phyloP scores from a whole-genome alignment of 2,329 filamentous ascomycete genomes.

The Sphaerulina vaccinii region DNA sequence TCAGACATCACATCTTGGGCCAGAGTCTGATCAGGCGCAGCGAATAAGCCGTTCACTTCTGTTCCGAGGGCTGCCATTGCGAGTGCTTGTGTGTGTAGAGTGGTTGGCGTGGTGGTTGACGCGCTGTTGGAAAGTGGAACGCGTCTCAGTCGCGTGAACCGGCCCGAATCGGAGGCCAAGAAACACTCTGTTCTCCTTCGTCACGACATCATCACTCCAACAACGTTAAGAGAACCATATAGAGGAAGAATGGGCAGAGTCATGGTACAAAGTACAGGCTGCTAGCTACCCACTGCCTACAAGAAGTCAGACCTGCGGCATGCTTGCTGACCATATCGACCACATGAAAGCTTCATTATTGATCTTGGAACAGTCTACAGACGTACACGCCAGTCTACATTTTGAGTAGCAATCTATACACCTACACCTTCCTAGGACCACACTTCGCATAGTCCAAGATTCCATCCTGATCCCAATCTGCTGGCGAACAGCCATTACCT shows the following conservation, averaged over 20 bases:
- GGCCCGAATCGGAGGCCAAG: neutral
- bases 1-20: slow-evolving; percentile 77
- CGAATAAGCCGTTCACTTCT: slow-evolving; percentile 62
- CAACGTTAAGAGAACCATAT: no score
- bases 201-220: neutral
- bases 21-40: slow-evolving; percentile 52
- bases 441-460: neutral
- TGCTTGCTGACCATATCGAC: no score
- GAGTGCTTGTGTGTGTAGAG: neutral
- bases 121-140: neutral
- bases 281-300: no score
- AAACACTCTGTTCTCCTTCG: neutral
- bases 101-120: neutral
- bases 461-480: neutral
- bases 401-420: no score
- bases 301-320: no score
- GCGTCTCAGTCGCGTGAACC: neutral
- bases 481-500: neutral
- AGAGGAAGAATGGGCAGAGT: no score
- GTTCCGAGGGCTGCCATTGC: slow-evolving; percentile 51
- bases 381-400: no score
- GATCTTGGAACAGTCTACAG: no score
- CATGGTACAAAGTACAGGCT: no score
- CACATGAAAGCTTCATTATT: no score
- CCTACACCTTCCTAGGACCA: neutral